Base-by-base conservation (phyloP, 2,329 filamentous ascomycete species). In the Sordariomycetes sp. region DNA sequence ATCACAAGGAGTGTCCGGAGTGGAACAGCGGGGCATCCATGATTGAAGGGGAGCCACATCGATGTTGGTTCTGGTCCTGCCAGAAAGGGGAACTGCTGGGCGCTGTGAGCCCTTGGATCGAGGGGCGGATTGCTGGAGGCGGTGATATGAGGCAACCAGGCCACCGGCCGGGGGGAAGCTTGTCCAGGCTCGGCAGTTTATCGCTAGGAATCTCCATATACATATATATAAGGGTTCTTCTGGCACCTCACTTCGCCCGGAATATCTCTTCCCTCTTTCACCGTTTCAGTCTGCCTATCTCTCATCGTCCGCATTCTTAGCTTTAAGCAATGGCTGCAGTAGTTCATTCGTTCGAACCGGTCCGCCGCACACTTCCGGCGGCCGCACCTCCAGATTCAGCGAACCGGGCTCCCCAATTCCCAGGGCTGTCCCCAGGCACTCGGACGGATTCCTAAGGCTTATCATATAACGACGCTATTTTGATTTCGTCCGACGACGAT, bases 231-330 rank as follows among this genome's bases (percentile, higher is more conserved):
- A 7, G 50, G n/a, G n/a, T n/a, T 22, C 8, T 28, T 53, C 50
- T 25, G n/a, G 7, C n/a, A 28, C 50, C 12, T 6, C 4, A 22
- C 8, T 24, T 24, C 7, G 14, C 22, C 50, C 18, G 7, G n/a
- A 25, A 25, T 32, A 7, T 53, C 50, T 28, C 22, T 25, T 53
- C 50, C 18, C 22, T 28, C n/a, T 53, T 25, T 28, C 50, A 18
- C 25, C 50, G 22, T 25, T 25, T n/a, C 50, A 14, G 8, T 12
- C 22, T 24, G 12, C 12, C 8, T 22, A 25, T 32, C 12, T 53
- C 50, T 53, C 50, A 53, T 53, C 50, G 28, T 53, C 50, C 50
- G 50, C 50, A 53, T 7, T 53, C 50, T 53, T n/a, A n/a, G n/a
- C 50, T 7, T 7, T 22, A 24, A n/a, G 50, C 50, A 53, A 53